These are phyloP conservation scores for Gaillardinia entomophila DNA, from an alignment of 805 yeast species.

Conservation along the genomic window DNA sequence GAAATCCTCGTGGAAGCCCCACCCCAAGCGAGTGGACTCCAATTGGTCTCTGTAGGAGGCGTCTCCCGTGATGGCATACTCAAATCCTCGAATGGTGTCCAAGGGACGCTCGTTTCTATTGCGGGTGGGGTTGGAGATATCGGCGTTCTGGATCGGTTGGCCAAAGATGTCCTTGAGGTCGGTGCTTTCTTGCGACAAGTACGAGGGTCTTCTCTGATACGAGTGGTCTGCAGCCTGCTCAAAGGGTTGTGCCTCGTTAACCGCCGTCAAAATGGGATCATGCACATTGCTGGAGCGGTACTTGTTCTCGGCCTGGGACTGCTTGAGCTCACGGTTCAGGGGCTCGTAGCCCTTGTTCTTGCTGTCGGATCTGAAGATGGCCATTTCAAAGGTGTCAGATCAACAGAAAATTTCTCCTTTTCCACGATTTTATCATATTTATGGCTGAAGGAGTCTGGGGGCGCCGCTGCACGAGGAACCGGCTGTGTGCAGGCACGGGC, in stretches of 20 bases:
- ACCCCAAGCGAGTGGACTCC: slow-evolving; percentile 75
- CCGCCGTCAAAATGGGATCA: slow-evolving; percentile 91
- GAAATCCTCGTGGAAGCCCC: slow-evolving; percentile 82
- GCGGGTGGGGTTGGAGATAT: slow-evolving; percentile 89
- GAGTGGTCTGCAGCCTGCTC: slow-evolving; percentile 46
- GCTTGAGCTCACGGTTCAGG: slow-evolving; percentile 12
- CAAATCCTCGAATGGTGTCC: slow-evolving; percentile 92
- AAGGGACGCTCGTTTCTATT: slow-evolving; percentile 92
- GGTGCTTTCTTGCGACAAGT: slow-evolving; percentile 42
- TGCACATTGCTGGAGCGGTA: slow-evolving; percentile 65
- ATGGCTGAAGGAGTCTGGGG: too few species aligned
- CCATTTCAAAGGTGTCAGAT: slow-evolving; percentile 13
- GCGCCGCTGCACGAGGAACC: too few species aligned
- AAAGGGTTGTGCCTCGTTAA: slow-evolving; percentile 93
- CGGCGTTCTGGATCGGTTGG: slow-evolving; percentile 68
- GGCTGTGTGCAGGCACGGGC: too few species aligned
- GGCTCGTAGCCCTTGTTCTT: neutral
- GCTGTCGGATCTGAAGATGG: slow-evolving; percentile 27
- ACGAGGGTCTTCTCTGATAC: slow-evolving; percentile 41
- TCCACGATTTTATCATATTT: too few species aligned
- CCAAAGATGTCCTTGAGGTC: slow-evolving; percentile 84
- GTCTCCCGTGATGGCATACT: slow-evolving; percentile 92
- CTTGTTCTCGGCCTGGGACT: slow-evolving; percentile 23
- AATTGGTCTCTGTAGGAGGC: slow-evolving; percentile 68
- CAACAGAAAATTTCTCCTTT: too few species aligned